phyloP scores from a whole-genome alignment of 75 land plant species.

The Cunninghamia lanceolata region DNA sequence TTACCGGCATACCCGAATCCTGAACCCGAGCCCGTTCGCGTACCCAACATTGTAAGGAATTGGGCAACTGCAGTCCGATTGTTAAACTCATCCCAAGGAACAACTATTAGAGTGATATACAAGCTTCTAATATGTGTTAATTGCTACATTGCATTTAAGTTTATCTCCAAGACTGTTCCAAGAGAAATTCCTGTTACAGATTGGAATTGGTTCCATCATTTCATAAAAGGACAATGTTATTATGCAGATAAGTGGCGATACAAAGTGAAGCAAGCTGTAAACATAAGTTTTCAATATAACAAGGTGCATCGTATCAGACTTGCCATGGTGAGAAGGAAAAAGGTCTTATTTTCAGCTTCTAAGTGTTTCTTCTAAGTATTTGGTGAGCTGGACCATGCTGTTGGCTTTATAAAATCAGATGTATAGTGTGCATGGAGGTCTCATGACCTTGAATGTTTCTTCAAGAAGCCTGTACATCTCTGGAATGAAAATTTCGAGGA shows the following conservation, averaged over 20 bases:
- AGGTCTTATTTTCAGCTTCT: no score
- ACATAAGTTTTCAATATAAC: background rate
- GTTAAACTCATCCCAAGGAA: background rate
- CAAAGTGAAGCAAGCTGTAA: background rate
- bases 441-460: no score
- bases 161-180: constrained; percentile 2
- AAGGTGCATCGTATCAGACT: background rate
- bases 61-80: background rate
- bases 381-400: no score
- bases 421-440: no score
- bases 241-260: background rate
- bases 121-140: constrained; percentile 11
- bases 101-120: background rate
- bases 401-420: no score
- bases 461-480: no score
- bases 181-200: background rate
- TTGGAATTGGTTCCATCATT: background rate
- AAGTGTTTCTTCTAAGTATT: no score
- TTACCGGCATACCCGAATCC: background rate
- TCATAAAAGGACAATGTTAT: background rate
- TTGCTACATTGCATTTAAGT: background rate
- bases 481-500: no score
- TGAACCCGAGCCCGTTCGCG: background rate
- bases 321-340: no score
- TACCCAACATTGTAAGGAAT: background rate